Base-by-base conservation (phyloP, 208 protist genomes). In the Trypanosomatidae sp. region DNA sequence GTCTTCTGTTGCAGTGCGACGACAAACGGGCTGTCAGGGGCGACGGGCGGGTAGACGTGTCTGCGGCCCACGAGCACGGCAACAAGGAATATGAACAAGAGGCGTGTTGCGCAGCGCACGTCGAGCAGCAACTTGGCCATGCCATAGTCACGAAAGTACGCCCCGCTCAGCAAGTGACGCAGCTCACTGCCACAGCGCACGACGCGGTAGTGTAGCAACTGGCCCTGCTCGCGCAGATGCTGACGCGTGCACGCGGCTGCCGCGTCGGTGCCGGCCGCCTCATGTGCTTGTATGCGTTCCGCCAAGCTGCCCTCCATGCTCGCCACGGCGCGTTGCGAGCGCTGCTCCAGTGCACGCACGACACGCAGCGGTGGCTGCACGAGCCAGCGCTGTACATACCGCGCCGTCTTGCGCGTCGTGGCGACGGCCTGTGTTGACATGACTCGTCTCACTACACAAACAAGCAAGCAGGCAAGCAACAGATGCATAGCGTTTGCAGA, bases 131-230 rank as follows among this genome's bases (percentile, higher is more conserved):
- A 56, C 27, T 61, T 62, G 25, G 28, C 53, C 10, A 56, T 38
- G 45, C 41, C 65, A 70, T 88, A 92, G 27, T 56, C 26, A 49
- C 73, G 70, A 48, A 80, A 92, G 70, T 88, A 84, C 46, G 67
- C 40, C 0, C 84, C 79, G 4, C 71, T 80, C 28, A 33, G 33
- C 38, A 89, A 26, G 53, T 83, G 74, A 54, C 77, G 66, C 38
- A 48, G 48, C 59, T 89, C 79, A 23, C 84, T 65, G 57, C 87
- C 71, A 49, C 73, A 68, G 47, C 79, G 84, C 28, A 83, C 61
- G 3, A 89, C 71, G 43, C 79, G 78, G 68, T 92, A 89, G 56
- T 56, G 61, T 25, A 88, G 32, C 33, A 92, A 76, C 56, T 79
- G 66, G 23, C 53, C 62, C 63, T 92, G 83, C 57, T 82, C 74